Percentiles rank a stretch among this genome's conserved stretches.
These are phyloP conservation scores for Ganoderma multipileum DNA, from an alignment of 1,284 basidiomycete species.

Conservation along the genomic window DNA sequence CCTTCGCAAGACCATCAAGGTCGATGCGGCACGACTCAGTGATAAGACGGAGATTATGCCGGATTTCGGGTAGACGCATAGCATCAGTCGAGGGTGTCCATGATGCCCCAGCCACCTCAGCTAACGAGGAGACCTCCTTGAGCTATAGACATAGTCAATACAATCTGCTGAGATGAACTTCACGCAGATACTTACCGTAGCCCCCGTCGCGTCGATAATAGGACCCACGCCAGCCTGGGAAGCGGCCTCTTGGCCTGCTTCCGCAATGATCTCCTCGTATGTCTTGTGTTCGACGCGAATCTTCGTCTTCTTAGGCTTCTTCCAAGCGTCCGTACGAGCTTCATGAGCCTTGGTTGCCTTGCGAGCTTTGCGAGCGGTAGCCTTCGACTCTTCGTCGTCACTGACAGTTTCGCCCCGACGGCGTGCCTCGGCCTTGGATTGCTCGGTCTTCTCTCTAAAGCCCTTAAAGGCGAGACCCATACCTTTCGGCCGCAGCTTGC, in stretches of 20 bases:
- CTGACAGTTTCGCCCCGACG: conserved; percentile 77
- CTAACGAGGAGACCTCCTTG: conserved; percentile 82
- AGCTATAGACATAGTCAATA: conserved; percentile 55
- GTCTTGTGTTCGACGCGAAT: conserved; percentile 91
- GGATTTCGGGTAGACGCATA: conserved; percentile 91
- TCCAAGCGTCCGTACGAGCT: conserved; percentile 77
- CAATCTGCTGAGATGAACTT: no score
- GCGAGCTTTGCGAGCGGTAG: conserved; percentile 51
- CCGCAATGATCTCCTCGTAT: conserved; percentile 92
- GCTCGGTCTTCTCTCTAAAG: conserved; percentile 87
- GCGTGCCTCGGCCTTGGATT: conserved; percentile 85
- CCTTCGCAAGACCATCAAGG: conserved; percentile 86
- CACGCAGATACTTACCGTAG: conserved; percentile 68
- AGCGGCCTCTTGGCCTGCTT: conserved; percentile 69
- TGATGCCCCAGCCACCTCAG: conserved; percentile 77
- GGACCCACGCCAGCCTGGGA: conserved; percentile 69
- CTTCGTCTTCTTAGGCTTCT: conserved; percentile 85
- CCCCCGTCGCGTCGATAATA: conserved; percentile 94
- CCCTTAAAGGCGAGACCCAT: conserved; percentile 89
- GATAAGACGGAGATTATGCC: conserved; percentile 93
- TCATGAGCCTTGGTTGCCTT: conserved; percentile 55
- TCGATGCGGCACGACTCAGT: conserved; percentile 83
- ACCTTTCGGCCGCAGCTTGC: conserved; percentile 81
- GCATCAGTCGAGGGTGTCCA: conserved; percentile 89
- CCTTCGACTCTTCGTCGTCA: conserved; percentile 67